A percentile compares a stretch with the other conserved stretches of the same genome.
These are phyloP conservation scores for Dovyalis caffra DNA, from an alignment of 345 rosid genomes.

Conservation along the genomic window DNA sequence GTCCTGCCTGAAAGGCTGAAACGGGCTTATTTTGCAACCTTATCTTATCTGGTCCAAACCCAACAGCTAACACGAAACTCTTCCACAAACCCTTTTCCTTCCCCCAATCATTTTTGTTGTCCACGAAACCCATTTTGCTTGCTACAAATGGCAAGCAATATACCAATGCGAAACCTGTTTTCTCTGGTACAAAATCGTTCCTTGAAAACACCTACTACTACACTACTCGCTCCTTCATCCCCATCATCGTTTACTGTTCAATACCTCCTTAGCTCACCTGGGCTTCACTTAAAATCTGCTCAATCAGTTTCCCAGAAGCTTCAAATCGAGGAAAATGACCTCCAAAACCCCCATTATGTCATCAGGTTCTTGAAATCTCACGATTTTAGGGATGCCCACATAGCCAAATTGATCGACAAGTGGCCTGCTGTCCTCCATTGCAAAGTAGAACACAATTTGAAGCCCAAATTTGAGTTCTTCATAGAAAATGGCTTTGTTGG, in stretches of 20 bases:
- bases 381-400: constrained; percentile 18
- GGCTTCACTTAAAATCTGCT: too few species aligned
- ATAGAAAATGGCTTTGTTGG: constrained; percentile 19
- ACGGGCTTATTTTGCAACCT: too few species aligned
- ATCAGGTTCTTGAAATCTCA: constrained; percentile 14
- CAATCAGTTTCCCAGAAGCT: too few species aligned
- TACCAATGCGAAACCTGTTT: neutral
- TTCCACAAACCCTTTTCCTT: too few species aligned
- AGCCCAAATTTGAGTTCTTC: constrained; percentile 25
- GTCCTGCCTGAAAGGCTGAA: too few species aligned
- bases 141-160: neutral
- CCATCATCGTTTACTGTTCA: neutral
- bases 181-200: neutral
- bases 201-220: neutral
- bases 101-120: too few species aligned
- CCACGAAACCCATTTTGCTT: neutral
- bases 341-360: neutral
- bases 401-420: constrained; percentile 18
- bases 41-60: too few species aligned
- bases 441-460: constrained; percentile 11
- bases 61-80: too few species aligned
- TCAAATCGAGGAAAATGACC: too few species aligned
- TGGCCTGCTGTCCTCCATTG: constrained; percentile 7
- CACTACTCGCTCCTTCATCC: neutral
- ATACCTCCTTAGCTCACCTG: neutral